These are phyloP conservation scores for Paramecium tetraurelia DNA, from an alignment of 73 alveolate species.

Conservation along the genomic window DNA sequence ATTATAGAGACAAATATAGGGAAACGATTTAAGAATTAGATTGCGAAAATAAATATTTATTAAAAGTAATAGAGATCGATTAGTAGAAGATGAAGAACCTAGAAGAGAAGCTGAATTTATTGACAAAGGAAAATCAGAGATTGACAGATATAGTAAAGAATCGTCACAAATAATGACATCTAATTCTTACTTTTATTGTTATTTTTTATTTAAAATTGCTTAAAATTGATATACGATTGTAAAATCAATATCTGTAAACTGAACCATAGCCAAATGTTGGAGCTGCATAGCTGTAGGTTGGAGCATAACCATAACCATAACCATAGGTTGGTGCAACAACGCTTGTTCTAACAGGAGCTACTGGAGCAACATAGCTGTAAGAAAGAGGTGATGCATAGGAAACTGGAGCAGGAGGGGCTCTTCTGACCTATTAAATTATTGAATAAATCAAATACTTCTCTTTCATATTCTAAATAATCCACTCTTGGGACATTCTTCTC, in stretches of 20 bases:
- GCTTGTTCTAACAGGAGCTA: not conserved
- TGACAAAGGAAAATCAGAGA: conserved; percentile 19
- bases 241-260: conserved; percentile 16
- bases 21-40: conserved; percentile 13
- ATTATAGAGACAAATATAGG: not conserved
- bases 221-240: not conserved
- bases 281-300: conserved; percentile 3
- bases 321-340: conserved; percentile 34
- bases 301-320: conserved; percentile 4
- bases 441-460: not conserved
- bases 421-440: not conserved
- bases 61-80: not conserved
- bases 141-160: conserved; percentile 8
- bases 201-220: not conserved
- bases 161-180: not conserved
- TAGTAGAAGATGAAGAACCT: not conserved
- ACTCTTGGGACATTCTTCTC: conserved; percentile 58
- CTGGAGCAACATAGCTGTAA: conserved; percentile 39
- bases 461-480: conserved; percentile 52
- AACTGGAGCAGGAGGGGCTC: conserved; percentile 11
- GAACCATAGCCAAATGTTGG: conserved; percentile 15
- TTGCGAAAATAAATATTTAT: not conserved
- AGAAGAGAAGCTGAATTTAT: not conserved
- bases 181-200: not conserved
- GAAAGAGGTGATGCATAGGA: conserved; percentile 16